These are phyloP conservation scores for Porodaedalea pini DNA, from an alignment of 1,284 basidiomycete genomes.

Conservation along the genomic window DNA sequence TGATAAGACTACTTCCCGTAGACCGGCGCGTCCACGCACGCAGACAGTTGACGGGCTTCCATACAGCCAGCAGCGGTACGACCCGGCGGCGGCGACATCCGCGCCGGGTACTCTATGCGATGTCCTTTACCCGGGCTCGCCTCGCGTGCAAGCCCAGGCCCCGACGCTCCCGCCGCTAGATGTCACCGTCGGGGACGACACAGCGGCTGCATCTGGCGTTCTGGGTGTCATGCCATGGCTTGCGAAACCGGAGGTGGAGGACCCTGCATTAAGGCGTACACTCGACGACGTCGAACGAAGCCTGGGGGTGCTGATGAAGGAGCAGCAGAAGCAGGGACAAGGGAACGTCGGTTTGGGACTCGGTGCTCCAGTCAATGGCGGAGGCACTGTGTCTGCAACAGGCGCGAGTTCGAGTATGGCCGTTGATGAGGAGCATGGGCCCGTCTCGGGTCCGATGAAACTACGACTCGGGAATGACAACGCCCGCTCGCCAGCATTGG, in stretches of 20 bases:
- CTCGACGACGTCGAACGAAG: conserved; percentile 44
- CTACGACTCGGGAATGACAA: not conserved
- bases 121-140: conserved; percentile 4
- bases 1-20: not conserved
- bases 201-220: conserved; percentile 14
- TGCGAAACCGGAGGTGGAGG: conserved; percentile 38
- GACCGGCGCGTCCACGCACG: conserved; percentile 6
- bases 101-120: not conserved
- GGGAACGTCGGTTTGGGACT: conserved; percentile 7
- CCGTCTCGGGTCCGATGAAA: conserved; percentile 1
- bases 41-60: conserved; percentile 20
- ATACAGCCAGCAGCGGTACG: conserved; percentile 13
- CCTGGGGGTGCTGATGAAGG: conserved; percentile 36
- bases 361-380: not conserved
- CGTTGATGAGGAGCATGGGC: conserved; percentile 8
- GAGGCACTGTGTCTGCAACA: not conserved
- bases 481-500: not conserved
- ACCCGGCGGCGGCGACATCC: not conserved
- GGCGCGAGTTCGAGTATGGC: not conserved
- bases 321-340: not conserved
- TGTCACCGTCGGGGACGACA: not conserved
- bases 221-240: conserved; percentile 27
- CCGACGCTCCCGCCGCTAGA: conserved; percentile 7
- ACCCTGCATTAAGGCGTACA: conserved; percentile 40
- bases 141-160: not conserved